Percentiles rank a stretch among this genome's conserved stretches.
Evolutionary conservation across 805 yeast species (phyloP).

Genomic region (Yarrowia divulgata): DNA sequence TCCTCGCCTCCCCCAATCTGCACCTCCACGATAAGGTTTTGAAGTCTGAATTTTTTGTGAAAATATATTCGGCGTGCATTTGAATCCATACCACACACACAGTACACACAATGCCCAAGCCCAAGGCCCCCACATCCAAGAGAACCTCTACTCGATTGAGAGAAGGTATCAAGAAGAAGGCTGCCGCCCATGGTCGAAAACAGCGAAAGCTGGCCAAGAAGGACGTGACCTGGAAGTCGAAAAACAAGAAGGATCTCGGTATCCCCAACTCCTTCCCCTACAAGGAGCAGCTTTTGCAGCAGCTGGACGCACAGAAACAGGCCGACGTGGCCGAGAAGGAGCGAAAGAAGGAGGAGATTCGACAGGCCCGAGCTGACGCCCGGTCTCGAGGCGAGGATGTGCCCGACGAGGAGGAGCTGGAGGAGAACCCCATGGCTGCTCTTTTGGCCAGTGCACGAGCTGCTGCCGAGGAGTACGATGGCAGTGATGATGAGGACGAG

Average conservation of each 20-base stretch:
- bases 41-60: conserved; percentile 21
- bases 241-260: conserved; percentile 85
- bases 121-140: conserved; percentile 59
- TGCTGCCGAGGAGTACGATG: conserved; percentile 79
- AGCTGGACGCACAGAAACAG: conserved; percentile 59
- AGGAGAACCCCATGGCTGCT: conserved; percentile 71
- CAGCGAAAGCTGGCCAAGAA: conserved; percentile 81
- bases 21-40: conserved; percentile 27
- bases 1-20: background rate
- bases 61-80: conserved; percentile 10
- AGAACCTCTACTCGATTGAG: conserved; percentile 91
- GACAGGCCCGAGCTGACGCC: conserved; percentile 47
- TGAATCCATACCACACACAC: background rate
- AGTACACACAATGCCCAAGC: conserved; percentile 35
- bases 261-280: conserved; percentile 95
- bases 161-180: conserved; percentile 96
- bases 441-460: conserved; percentile 86
- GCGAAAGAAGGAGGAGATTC: conserved; percentile 50
- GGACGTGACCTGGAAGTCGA: conserved; percentile 93
- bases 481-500: conserved; percentile 56
- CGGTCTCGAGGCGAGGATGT: conserved; percentile 52
- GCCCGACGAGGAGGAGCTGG: conserved; percentile 49
- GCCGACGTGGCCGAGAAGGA: conserved; percentile 53
- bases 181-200: conserved; percentile 89
- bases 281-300: conserved; percentile 76